Evolutionary conservation across 768 basidiomycete genomes (phyloP).

Genomic region (Amanita polypyramis): DNA sequence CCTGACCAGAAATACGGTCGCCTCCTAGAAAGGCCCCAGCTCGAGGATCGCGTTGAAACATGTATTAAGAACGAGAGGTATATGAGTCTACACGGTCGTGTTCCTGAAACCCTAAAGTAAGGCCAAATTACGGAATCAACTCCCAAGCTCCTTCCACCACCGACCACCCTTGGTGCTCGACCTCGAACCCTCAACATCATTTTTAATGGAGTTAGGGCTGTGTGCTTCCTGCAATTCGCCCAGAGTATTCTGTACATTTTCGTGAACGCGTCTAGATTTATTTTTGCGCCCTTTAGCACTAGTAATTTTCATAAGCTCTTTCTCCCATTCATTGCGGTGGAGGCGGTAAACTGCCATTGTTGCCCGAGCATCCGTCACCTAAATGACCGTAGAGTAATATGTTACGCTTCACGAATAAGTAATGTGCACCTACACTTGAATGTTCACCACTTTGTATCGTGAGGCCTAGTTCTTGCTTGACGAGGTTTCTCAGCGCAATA

Average conservation of each 20-base stretch:
- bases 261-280: neutral
- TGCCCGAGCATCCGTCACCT: slow-evolving; percentile 91
- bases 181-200: neutral
- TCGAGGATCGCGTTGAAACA: slow-evolving; percentile 88
- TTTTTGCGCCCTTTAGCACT: too few species aligned
- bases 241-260: neutral
- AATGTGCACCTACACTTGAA: slow-evolving; percentile 55
- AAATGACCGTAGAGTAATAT: neutral
- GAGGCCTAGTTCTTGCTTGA: slow-evolving; percentile 67
- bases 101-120: neutral
- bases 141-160: slow-evolving; percentile 2
- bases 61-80: slow-evolving; percentile 18
- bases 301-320: slow-evolving; percentile 19
- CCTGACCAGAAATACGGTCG: slow-evolving; percentile 88
- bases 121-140: neutral
- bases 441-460: slow-evolving; percentile 87
- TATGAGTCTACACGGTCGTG: neutral
- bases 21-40: slow-evolving; percentile 92
- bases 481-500: slow-evolving; percentile 73
- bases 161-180: too few species aligned
- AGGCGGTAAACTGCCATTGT: slow-evolving; percentile 90
- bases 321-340: slow-evolving; percentile 78
- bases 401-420: neutral
- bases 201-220: neutral
- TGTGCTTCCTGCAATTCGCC: neutral